Evolutionary conservation across 805 yeast species (phyloP), one percentile per base, ranked within the genome.

Genomic region (Nakazawaea laoshanensis): DNA sequence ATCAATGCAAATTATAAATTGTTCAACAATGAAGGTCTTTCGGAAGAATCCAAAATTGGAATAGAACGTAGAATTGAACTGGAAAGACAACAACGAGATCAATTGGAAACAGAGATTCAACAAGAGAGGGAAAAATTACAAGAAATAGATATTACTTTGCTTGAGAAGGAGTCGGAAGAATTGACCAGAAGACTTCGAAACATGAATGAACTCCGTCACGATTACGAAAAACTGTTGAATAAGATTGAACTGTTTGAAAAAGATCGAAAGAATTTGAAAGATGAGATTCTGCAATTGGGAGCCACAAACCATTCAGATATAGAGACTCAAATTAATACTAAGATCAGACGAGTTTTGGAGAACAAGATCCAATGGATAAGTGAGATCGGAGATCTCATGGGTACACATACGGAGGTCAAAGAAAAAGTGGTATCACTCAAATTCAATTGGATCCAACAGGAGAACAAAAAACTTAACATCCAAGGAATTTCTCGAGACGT

Each of bases 221-320:
- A 40, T 13, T 40, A 37, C 33, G 47, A 41, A 10, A 51, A 41
- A 18, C 42, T 38, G 37, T 48, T 39, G 35, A 48, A 40, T 14
- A 53, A 46, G 40, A 55, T 48, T 27, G 45, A 41, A 12, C 43
- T 44, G 31, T 45, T 55, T 33, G 42, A 52, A 27, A 52, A 54
- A 19, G 52, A 57, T 30, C 43, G 63, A 16, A 36, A 52, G 28
- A 47, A 44, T 26, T 39, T 65, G 14, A 57, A 60, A 35, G 42
- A 44, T 1, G 70, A 65, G 31, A 49, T 69, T 2, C 49, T 48
- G 17, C 53, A 49, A 32, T 77, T 72, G 42, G 60, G 63, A 32
- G 50, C 63, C 3, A 54, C 53, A 19, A 27, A 36, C 25, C 30
- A 30, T 13, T 9, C 32, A 4, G 30, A 28, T n/a, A 21, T 34